phyloP scores from a whole-genome alignment of 805 yeast species.

The Barnettozyma vustinii region DNA sequence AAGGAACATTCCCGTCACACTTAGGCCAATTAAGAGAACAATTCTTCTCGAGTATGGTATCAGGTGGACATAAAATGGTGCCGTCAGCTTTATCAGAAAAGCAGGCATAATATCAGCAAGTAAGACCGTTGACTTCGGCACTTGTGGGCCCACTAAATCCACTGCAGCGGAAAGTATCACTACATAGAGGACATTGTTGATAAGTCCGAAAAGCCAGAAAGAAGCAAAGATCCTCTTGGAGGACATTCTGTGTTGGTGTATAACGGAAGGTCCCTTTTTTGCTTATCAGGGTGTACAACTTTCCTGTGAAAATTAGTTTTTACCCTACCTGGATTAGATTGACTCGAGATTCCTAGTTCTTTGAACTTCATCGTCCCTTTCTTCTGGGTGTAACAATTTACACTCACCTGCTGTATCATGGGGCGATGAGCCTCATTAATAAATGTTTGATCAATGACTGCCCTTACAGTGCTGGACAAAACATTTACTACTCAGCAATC shows the following conservation, averaged over 20 bases:
- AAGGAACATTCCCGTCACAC: constrained; percentile 69
- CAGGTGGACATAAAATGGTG: constrained; percentile 75
- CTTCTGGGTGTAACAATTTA: no score
- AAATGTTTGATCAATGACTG: no score
- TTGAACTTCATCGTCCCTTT: no score
- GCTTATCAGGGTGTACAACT: no score
- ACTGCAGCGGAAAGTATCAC: constrained; percentile 89
- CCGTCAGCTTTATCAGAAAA: constrained; percentile 57
- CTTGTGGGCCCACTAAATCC: constrained; percentile 76
- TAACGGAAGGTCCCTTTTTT: no score
- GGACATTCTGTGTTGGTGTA: background rate
- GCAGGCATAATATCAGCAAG: constrained; percentile 87
- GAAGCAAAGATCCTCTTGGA: constrained; percentile 34
- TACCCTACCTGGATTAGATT: no score
- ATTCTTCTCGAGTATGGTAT: constrained; percentile 58
- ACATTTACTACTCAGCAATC: no score
- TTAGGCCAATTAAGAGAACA: constrained; percentile 46
- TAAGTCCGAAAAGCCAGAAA: constrained; percentile 80
- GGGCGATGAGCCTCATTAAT: no score
- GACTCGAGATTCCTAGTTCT: no score
- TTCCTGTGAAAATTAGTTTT: no score
- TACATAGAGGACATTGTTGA: constrained; percentile 86
- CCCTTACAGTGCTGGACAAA: no score
- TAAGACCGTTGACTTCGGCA: constrained; percentile 82
- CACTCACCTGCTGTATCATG: no score